Percentiles rank a stretch among this genome's conserved stretches.
Evolutionary conservation across 2,329 filamentous ascomycete species (phyloP).

Genomic region (Penicillium brevicompactum): DNA sequence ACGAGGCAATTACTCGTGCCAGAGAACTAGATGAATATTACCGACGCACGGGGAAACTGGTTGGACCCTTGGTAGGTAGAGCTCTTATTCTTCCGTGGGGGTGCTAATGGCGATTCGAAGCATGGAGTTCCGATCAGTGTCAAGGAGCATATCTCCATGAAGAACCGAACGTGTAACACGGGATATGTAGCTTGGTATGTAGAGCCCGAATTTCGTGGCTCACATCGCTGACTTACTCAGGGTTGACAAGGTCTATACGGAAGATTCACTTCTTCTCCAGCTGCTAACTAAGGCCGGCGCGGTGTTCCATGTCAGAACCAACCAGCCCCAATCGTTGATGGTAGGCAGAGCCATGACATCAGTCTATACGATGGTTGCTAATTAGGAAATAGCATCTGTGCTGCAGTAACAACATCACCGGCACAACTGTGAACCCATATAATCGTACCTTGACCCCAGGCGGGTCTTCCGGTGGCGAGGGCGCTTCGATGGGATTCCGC

Average conservation of each 20-base stretch:
- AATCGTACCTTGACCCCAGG: slow-evolving; percentile 44
- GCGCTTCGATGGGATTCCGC: slow-evolving; percentile 44
- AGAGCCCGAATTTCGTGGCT: too few species aligned
- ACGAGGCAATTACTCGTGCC: slow-evolving; percentile 36
- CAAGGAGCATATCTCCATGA: slow-evolving; percentile 65
- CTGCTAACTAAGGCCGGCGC: slow-evolving; percentile 42
- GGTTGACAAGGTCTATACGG: slow-evolving; percentile 37
- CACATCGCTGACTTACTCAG: slow-evolving; percentile 19
- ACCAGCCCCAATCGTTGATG: slow-evolving; percentile 46
- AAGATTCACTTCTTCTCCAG: slow-evolving; percentile 38
- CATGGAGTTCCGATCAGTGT: slow-evolving; percentile 60
- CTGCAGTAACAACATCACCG: slow-evolving; percentile 46
- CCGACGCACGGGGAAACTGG: slow-evolving; percentile 41
- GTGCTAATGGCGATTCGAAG: slow-evolving; percentile 4
- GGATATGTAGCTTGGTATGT: slow-evolving; percentile 40
- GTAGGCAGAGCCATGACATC: slow-evolving; percentile 15
- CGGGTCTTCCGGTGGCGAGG: slow-evolving; percentile 50
- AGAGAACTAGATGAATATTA: slow-evolving; percentile 36
- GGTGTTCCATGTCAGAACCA: slow-evolving; percentile 48
- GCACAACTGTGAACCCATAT: slow-evolving; percentile 43
- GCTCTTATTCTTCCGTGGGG: neutral
- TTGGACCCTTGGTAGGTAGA: slow-evolving; percentile 48
- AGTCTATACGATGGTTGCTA: neutral
- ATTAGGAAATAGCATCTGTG: slow-evolving; percentile 33
- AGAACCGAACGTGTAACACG: slow-evolving; percentile 45